Percentiles rank a stretch among this genome's conserved stretches.
These are phyloP conservation scores for Leccinum griseonigrum DNA, from an alignment of 1,284 basidiomycete species.

Conservation along the genomic window DNA sequence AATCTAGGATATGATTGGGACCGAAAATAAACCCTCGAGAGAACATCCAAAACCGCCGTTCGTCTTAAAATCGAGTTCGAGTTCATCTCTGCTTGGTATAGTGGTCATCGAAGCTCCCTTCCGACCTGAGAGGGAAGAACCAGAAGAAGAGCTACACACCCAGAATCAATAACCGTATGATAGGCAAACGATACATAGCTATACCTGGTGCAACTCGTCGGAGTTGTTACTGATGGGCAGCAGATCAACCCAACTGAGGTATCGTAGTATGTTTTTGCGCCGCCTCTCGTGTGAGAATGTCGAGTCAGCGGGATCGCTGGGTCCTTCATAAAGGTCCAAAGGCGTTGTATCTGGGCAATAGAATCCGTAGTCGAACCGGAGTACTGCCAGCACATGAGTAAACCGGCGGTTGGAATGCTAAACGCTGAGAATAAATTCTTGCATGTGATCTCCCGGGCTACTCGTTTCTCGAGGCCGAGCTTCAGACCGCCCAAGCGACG, in stretches of 20 bases:
- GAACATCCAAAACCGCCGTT: constrained; percentile 63
- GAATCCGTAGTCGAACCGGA: too few species aligned
- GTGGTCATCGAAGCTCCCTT: constrained; percentile 63
- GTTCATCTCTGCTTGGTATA: background rate
- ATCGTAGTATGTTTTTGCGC: too few species aligned
- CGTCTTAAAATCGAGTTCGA: constrained; percentile 37
- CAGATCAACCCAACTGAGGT: constrained; percentile 48
- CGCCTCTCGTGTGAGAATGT: too few species aligned
- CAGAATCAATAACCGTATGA: constrained; percentile 55
- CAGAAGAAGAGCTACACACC: constrained; percentile 73
- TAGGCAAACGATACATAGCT: constrained; percentile 37
- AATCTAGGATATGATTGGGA: background rate
- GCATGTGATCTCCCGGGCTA: constrained; percentile 38
- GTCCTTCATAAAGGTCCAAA: too few species aligned
- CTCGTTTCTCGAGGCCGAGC: constrained; percentile 57
- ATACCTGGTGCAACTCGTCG: constrained; percentile 66
- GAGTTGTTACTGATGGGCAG: constrained; percentile 61
- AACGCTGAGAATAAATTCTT: too few species aligned
- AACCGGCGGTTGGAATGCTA: too few species aligned
- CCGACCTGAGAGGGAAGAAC: constrained; percentile 79
- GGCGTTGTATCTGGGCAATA: too few species aligned
- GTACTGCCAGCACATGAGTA: too few species aligned
- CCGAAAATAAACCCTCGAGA: constrained; percentile 58
- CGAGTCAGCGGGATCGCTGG: too few species aligned
- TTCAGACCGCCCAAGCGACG: constrained; percentile 50